Evolutionary conservation across 441 rosid species (phyloP).

Genomic region (Corymbia citriodora): DNA sequence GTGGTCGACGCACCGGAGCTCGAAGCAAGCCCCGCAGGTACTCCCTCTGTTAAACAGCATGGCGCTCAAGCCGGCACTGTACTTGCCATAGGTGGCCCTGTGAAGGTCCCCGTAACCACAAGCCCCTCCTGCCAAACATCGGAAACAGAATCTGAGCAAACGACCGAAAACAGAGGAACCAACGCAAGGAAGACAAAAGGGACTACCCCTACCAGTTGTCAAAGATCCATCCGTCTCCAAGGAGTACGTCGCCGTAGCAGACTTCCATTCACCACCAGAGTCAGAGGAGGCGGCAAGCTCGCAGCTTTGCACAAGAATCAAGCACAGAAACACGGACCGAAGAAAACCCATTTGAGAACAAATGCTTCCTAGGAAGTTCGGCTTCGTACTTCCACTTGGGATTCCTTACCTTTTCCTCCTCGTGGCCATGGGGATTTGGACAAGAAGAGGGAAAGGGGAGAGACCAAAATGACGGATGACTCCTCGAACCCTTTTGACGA

Average conservation of each 20-base stretch:
- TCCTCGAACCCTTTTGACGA: conserved; percentile 13
- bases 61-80: conserved; percentile 76
- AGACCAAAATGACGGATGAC: conserved; percentile 18
- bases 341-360: conserved; percentile 28
- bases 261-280: conserved; percentile 48
- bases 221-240: conserved; percentile 52
- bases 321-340: conserved; percentile 24
- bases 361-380: background rate
- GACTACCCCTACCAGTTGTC: conserved; percentile 52
- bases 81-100: conserved; percentile 54
- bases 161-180: background rate
- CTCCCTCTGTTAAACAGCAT: conserved; percentile 78
- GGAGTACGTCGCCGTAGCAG: conserved; percentile 77
- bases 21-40: conserved; percentile 83
- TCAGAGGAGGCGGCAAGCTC: conserved; percentile 24
- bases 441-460: background rate
- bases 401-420: background rate
- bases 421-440: conserved; percentile 17
- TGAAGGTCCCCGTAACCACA: conserved; percentile 88
- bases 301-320: conserved; percentile 26
- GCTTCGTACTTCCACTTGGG: conserved; percentile 3
- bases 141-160: background rate
- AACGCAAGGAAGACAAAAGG: conserved; percentile 1
- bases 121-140: conserved; percentile 62
- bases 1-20: conserved; percentile 86